phyloP scores from a whole-genome alignment of 164 flowering plant species.

The Vitis vinifera region ASM3070453v1 NC_081810.1:9030001-9030500 shows the following conservation, averaged over 20 bases:
- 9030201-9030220: constrained; percentile 55
- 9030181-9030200: constrained; percentile 18
- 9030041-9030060: constrained; percentile 43
- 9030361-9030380: constrained; percentile 82
- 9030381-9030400: constrained; percentile 78
- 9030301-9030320: constrained; percentile 56
- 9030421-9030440: background rate
- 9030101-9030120: constrained; percentile 69
- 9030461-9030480: constrained; percentile 21
- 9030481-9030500: constrained; percentile 60
- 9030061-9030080: constrained; percentile 75
- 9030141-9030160: constrained; percentile 56
- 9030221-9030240: constrained; percentile 66
- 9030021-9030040: constrained; percentile 75
- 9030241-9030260: constrained; percentile 73
- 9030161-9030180: constrained; percentile 27
- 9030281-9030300: constrained; percentile 64
- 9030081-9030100: constrained; percentile 72
- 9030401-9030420: constrained; percentile 44
- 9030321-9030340: constrained; percentile 47
- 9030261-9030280: constrained; percentile 52
- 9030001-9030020: constrained; percentile 65
- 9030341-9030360: constrained; percentile 85
- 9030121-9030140: constrained; percentile 66
- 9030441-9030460: too few species aligned